Percentiles rank a stretch among this genome's conserved stretches.
phyloP scores from a whole-genome alignment of 2,329 filamentous ascomycete genomes.

The Zymoseptoria tritici region DNA sequence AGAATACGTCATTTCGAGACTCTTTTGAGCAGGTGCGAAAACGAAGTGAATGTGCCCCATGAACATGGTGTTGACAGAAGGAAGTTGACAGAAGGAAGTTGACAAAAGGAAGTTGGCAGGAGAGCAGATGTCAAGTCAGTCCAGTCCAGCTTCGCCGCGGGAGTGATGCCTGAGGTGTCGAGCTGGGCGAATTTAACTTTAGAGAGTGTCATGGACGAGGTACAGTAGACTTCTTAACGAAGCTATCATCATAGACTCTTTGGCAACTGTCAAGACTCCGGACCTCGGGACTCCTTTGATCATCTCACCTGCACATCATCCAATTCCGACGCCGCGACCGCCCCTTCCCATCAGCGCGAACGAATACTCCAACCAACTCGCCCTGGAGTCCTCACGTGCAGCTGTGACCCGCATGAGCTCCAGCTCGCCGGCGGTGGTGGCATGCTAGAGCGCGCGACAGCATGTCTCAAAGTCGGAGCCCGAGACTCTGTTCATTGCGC shows the following conservation, averaged over 20 bases:
- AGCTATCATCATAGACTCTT: not conserved
- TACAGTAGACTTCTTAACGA: not conserved
- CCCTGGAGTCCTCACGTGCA: not conserved
- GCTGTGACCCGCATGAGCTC: not conserved
- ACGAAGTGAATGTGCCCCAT: not conserved
- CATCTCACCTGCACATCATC: not conserved
- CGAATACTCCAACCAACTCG: not conserved
- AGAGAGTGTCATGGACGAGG: not conserved
- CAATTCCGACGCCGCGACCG: not conserved
- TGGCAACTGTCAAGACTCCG: not conserved
- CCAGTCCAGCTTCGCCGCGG: not conserved
- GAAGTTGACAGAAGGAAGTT: not conserved
- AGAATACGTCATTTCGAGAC: not conserved
- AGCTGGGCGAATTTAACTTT: not conserved
- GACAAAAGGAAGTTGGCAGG: not conserved
- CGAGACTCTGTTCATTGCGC: conserved; percentile 42
- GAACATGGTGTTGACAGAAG: no score
- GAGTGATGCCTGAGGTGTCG: not conserved
- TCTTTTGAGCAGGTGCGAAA: not conserved
- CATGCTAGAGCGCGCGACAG: conserved; percentile 54
- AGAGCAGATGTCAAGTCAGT: no score
- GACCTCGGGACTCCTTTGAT: not conserved
- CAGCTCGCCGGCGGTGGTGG: conserved; percentile 22
- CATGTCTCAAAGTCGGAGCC: conserved; percentile 52
- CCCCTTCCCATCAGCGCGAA: not conserved